Evolutionary conservation across 768 basidiomycete genomes (phyloP).

Genomic region (Phaeolepiota aurea): DNA sequence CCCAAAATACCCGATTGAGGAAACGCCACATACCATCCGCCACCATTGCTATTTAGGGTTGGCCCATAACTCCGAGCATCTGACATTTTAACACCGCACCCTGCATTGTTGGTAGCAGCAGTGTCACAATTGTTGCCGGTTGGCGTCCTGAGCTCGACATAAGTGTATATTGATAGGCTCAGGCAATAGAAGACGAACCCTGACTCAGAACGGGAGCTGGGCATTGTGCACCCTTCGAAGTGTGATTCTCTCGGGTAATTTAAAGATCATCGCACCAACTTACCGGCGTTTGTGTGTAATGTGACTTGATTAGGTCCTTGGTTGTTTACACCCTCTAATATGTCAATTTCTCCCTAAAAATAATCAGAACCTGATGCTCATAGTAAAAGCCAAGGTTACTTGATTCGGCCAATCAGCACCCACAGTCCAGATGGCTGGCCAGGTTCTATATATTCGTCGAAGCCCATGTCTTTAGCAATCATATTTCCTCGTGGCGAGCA

Average conservation of each 20-base stretch:
- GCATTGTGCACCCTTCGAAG: too few species aligned
- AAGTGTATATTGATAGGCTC: too few species aligned
- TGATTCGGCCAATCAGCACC: constrained; percentile 41
- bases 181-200: too few species aligned
- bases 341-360: constrained; percentile 36
- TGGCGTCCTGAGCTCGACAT: too few species aligned
- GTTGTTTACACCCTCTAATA: constrained; percentile 33
- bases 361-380: too few species aligned
- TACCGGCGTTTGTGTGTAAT: constrained; percentile 31
- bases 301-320: constrained; percentile 25
- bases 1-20: not conserved
- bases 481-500: too few species aligned
- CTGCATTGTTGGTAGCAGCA: constrained; percentile 14
- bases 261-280: constrained; percentile 20
- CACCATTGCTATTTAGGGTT: constrained; percentile 46
- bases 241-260: too few species aligned
- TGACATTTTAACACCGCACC: constrained; percentile 21
- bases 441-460: too few species aligned
- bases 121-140: constrained; percentile 17
- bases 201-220: too few species aligned
- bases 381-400: constrained; percentile 9
- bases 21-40: constrained; percentile 40
- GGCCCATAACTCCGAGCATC: constrained; percentile 44
- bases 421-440: constrained; percentile 49
- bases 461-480: too few species aligned